A percentile compares a stretch with the other conserved stretches of the same genome.
Evolutionary conservation across 352 stramenopile species (phyloP).

Genomic region (Pythium dissimile): DNA sequence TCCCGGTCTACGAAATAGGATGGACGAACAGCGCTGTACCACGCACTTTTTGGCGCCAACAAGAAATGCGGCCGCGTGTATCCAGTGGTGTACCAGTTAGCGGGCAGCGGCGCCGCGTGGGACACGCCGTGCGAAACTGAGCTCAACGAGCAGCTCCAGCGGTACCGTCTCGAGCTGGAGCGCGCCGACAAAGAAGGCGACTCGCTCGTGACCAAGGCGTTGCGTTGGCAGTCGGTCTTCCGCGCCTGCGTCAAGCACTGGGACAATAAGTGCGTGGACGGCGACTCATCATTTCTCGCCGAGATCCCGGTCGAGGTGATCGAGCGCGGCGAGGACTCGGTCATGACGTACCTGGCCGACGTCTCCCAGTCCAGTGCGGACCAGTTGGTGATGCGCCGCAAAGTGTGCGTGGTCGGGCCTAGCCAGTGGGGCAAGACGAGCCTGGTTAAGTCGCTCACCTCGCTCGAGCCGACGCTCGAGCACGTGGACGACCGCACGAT

Average conservation of each 20-base stretch:
- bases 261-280: neutral
- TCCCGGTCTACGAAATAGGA: neutral
- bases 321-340: conserved; percentile 1
- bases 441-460: conserved; percentile 28
- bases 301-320: conserved; percentile 22
- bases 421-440: conserved; percentile 33
- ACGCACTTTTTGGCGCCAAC: neutral
- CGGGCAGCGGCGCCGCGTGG: neutral
- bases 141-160: neutral
- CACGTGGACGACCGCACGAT: conserved; percentile 19
- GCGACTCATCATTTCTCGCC: neutral
- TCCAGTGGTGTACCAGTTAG: neutral
- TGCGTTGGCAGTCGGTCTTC: neutral
- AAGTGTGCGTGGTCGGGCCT: conserved; percentile 29
- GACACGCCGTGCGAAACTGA: conserved; percentile 1
- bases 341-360: conserved; percentile 13
- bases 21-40: neutral
- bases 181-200: no score
- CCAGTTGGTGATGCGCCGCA: conserved; percentile 17
- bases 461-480: conserved; percentile 7
- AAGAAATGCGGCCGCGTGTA: conserved; percentile 10
- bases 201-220: neutral
- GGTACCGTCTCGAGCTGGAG: no score
- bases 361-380: neutral
- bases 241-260: neutral